Base-by-base conservation (phyloP, 176 grass and related monocot genomes). In the Musa itinerans region DNA sequence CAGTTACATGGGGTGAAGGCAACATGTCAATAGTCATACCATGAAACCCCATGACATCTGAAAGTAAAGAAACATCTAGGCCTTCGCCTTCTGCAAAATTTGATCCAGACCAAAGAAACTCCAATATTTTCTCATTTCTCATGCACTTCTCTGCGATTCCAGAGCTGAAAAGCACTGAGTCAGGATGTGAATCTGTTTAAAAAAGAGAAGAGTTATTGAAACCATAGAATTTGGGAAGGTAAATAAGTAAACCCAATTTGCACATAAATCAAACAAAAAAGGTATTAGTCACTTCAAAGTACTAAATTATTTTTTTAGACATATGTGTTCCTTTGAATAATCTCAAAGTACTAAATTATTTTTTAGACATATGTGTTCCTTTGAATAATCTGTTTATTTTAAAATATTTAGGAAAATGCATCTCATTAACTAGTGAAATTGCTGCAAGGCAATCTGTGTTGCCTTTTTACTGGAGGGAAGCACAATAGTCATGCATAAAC, bases 71-170 rank as follows among this genome's bases (percentile, higher is more conserved):
- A 27, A 84, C 43, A 10, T 90, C 83, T 27, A 87, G 63, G 5
- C 10, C 43, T 53, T 29, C 21, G 9, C 76, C 79, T 50, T 73
- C 61, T 0, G 80, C 72, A 62, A 81, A 52, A 14, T 85, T 79
- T 2, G 84, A 83, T 16, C 88, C 82, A n/a, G 90, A 87, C 74
- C 68, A 85, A 16, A 98, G 90, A 83, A 89, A 89, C 77, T 89
- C 83, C 23, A 92, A 61, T 21, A 94, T 91, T 72, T 89, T 86
- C 65, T 93, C 83, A 76, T 92, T 85, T 80, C 88, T 87, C 50
- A 68, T 74, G 10, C 86, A 94, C 13, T 89, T 86, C 56, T 91
- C 90, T 1, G 90, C 78, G 7, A 91, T 94, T 52, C 88, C 85
- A 73, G 89, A 79, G 76, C 90, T 83, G 63, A 99, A 88, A 66